A percentile compares a stretch with the other conserved stretches of the same genome.
These are phyloP conservation scores for Lipomyces lipofer DNA, from an alignment of 805 yeast species.

Conservation along the genomic window DNA sequence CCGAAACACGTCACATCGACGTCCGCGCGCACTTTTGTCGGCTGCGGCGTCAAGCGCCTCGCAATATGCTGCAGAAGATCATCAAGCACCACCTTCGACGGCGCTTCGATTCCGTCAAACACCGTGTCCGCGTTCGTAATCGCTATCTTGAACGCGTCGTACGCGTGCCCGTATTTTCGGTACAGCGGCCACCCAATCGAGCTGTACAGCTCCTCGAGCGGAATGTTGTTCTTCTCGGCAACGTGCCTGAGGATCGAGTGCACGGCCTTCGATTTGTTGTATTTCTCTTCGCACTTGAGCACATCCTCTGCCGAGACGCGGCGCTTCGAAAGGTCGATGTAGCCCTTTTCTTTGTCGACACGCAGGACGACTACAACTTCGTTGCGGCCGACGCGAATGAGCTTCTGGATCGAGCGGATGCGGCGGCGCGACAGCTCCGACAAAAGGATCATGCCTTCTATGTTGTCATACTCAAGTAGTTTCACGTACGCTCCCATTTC, in stretches of 20 bases:
- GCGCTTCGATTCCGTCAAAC: conserved; percentile 75
- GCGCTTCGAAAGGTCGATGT: conserved; percentile 95
- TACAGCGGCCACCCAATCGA: conserved; percentile 97
- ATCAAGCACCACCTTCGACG: conserved; percentile 70
- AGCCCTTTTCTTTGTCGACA: conserved; percentile 98
- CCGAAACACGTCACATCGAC: conserved; percentile 96
- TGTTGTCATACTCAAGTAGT: conserved; percentile 92
- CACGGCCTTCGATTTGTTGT: conserved; percentile 94
- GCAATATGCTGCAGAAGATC: conserved; percentile 86
- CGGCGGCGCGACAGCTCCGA: conserved; percentile 98
- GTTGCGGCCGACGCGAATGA: conserved; percentile 96
- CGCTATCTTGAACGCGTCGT: conserved; percentile 94
- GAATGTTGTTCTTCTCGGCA: conserved; percentile 90
- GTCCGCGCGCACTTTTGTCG: conserved; percentile 97
- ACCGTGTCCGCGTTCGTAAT: conserved; percentile 84
- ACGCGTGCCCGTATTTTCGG: conserved; percentile 93
- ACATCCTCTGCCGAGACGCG: conserved; percentile 98
- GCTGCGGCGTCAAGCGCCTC: conserved; percentile 95
- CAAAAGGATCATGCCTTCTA: conserved; percentile 96
- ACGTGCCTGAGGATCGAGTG: conserved; percentile 98
- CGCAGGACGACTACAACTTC: conserved; percentile 97
- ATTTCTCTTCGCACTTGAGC: conserved; percentile 94
- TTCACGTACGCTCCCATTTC: conserved; percentile 99
- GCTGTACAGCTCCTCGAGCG: conserved; percentile 82
- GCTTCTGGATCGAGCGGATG: conserved; percentile 94